phyloP scores from a whole-genome alignment of 73 alveolate species.

The Symbiodinium natans region DNA sequence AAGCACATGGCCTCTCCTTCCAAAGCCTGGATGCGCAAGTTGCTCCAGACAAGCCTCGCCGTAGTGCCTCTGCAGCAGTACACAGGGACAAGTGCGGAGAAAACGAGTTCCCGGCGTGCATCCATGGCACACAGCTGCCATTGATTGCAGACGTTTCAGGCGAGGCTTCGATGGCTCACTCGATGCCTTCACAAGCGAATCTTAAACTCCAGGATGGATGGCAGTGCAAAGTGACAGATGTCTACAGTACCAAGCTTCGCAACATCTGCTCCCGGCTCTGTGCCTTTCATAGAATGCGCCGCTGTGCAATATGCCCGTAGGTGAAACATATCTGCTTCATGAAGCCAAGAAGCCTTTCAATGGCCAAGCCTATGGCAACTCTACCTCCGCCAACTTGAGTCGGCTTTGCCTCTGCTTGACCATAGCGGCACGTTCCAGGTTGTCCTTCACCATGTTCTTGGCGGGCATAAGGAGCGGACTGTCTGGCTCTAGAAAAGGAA shows the following conservation, averaged over 20 bases:
- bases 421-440: slow-evolving; percentile 75
- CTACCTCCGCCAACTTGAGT: slow-evolving; percentile 41
- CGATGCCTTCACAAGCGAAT: not conserved
- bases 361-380: not conserved
- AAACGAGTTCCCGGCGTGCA: too few relatives aligned
- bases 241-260: too few relatives aligned
- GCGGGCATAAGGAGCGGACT: slow-evolving; percentile 36
- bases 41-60: slow-evolving; percentile 29
- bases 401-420: slow-evolving; percentile 51
- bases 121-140: not conserved
- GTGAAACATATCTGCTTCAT: too few relatives aligned
- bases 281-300: too few relatives aligned
- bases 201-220: too few relatives aligned
- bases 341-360: too few relatives aligned
- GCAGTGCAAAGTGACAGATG: too few relatives aligned
- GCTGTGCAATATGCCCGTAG: too few relatives aligned
- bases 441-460: slow-evolving; percentile 35
- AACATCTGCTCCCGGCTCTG: too few relatives aligned
- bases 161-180: not conserved
- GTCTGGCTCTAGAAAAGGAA: not conserved
- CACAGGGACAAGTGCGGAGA: not conserved
- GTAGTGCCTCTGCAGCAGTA: slow-evolving; percentile 27
- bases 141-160: not conserved
- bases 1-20: not conserved
- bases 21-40: not conserved